Conservation (phyloP, 202 grass and related monocot genomes). For the Setaria viridis region DNA sequence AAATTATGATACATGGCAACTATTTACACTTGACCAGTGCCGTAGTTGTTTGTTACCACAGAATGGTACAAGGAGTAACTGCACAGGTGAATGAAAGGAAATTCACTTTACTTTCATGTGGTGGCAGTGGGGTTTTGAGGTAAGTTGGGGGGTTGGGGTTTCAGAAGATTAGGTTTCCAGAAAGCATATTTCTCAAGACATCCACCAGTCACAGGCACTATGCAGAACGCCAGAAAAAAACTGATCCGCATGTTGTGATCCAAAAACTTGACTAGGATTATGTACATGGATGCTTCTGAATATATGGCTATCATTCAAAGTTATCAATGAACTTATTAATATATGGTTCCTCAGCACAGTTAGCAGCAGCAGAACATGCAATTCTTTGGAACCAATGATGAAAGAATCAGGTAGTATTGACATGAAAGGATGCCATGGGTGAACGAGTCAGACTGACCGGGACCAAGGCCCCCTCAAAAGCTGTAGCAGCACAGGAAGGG, state of each 20-base stretch:
- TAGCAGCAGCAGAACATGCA: not conserved
- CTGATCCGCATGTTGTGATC: constrained; percentile 33
- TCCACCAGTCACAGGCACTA: not conserved
- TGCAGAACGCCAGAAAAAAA: constrained; percentile 26
- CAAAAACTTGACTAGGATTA: constrained; percentile 20
- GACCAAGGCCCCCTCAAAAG: not conserved
- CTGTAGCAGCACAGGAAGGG: not conserved
- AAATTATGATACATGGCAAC: not conserved
- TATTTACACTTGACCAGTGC: constrained; percentile 33
- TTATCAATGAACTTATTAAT: not conserved
- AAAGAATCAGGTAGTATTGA: not conserved
- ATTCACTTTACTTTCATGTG: too few species aligned
- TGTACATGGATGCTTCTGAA: not conserved
- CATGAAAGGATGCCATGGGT: not conserved
- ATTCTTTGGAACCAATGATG: not conserved
- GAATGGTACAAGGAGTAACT: not conserved
- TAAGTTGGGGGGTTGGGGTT: too few species aligned
- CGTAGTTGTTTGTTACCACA: not conserved
- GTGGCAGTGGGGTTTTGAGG: too few species aligned
- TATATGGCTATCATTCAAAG: not conserved
- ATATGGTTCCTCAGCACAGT: not conserved
- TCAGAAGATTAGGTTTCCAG: too few species aligned
- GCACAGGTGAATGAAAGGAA: not conserved
- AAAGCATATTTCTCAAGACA: not conserved
- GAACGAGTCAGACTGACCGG: not conserved